Evolutionary conservation across 2,329 filamentous ascomycete species (phyloP).

Genomic region (Colletotrichum costaricense): DNA sequence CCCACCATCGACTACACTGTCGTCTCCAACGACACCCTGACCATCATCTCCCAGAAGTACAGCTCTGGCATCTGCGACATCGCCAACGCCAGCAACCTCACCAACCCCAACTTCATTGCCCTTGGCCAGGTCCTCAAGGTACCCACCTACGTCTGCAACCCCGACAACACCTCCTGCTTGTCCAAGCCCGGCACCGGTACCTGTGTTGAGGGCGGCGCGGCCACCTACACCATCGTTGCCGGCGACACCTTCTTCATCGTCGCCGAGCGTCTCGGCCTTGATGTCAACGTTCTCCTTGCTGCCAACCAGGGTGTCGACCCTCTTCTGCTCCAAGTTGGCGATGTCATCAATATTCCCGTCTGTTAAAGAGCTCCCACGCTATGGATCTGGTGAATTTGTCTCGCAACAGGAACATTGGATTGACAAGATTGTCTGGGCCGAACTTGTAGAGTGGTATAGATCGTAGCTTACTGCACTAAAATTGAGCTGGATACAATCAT

Average conservation of each 20-base stretch:
- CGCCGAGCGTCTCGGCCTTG: neutral
- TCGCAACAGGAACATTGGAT: neutral
- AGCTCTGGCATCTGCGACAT: conserved; percentile 34
- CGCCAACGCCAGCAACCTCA: neutral
- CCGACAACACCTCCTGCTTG: conserved; percentile 32
- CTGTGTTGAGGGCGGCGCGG: conserved; percentile 1
- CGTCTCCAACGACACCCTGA: conserved; percentile 17
- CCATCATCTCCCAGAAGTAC: conserved; percentile 12
- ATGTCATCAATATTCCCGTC: conserved; percentile 22
- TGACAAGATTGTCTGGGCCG: neutral
- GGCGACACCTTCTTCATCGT: conserved; percentile 29
- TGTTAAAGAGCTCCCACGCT: neutral
- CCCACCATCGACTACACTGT: conserved; percentile 20
- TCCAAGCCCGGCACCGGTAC: neutral
- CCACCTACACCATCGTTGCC: conserved; percentile 3
- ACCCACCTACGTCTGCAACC: conserved; percentile 19
- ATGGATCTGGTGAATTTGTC: neutral
- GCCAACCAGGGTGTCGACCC: conserved; percentile 20
- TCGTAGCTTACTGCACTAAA: neutral
- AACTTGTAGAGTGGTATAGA: neutral
- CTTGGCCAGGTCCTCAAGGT: conserved; percentile 12
- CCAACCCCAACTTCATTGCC: conserved; percentile 13
- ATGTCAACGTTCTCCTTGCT: conserved; percentile 2
- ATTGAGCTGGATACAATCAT: neutral
- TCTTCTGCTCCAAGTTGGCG: conserved; percentile 1